Evolutionary conservation across 257 asterid species (phyloP).

Genomic region (Osmanthus fragrans): DNA sequence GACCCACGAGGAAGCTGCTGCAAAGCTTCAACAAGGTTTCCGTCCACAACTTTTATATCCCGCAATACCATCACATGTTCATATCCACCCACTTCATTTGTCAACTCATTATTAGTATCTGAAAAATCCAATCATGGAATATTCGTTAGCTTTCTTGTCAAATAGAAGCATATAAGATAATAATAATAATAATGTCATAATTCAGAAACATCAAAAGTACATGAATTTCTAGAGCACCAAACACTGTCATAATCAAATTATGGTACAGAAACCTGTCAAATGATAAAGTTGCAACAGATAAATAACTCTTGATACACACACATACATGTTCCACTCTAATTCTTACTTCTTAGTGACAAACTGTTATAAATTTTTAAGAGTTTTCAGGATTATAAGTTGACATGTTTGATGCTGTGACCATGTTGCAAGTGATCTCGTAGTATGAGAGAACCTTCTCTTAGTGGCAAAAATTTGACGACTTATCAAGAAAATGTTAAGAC

Average conservation of each 20-base stretch:
- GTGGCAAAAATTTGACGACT: background rate
- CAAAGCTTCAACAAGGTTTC: slow-evolving; percentile 67
- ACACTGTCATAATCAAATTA: background rate
- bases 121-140: slow-evolving; percentile 32
- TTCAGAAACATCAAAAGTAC: background rate
- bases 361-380: background rate
- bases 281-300: background rate
- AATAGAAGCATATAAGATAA: background rate
- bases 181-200: slow-evolving; percentile 24
- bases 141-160: slow-evolving; percentile 8
- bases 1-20: slow-evolving; percentile 81
- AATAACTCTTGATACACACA: background rate
- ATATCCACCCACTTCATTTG: slow-evolving; percentile 92
- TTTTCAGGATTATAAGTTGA: background rate
- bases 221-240: background rate
- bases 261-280: background rate
- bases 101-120: slow-evolving; percentile 80
- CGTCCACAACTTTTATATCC: slow-evolving; percentile 80
- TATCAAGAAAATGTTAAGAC: background rate
- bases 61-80: slow-evolving; percentile 78
- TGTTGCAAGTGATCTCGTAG: background rate
- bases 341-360: background rate
- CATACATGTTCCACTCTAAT: background rate
- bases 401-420: background rate
- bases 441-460: background rate